These are phyloP conservation scores for Hyphodiscus sp. DNA, from an alignment of 2,329 filamentous ascomycete genomes.

Conservation along the genomic window DNA sequence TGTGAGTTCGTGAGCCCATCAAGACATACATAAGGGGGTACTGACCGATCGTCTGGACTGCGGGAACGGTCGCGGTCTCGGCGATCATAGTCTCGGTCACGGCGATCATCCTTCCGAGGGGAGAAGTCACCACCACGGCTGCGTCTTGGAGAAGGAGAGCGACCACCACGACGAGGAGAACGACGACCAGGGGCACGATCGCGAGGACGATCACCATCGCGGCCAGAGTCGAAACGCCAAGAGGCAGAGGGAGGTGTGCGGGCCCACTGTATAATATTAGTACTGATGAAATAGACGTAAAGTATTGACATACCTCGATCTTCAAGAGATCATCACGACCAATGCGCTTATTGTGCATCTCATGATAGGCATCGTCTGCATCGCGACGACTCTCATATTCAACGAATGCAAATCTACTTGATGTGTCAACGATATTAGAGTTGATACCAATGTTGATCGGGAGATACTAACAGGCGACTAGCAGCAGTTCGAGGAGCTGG, in stretches of 20 bases:
- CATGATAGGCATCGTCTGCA: slow-evolving; percentile 97
- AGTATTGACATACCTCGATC: slow-evolving; percentile 70
- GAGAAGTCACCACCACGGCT: slow-evolving; percentile 68
- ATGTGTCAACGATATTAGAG: slow-evolving; percentile 31
- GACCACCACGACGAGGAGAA: slow-evolving; percentile 58
- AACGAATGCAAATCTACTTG: slow-evolving; percentile 83
- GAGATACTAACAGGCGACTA: slow-evolving; percentile 78
- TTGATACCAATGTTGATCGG: slow-evolving; percentile 17
- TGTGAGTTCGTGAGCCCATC: background rate
- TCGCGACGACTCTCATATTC: slow-evolving; percentile 98
- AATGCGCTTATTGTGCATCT: slow-evolving; percentile 99
- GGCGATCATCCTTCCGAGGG: slow-evolving; percentile 81
- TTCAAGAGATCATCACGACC: slow-evolving; percentile 93
- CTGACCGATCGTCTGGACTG: slow-evolving; percentile 58
- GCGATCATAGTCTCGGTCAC: slow-evolving; percentile 70
- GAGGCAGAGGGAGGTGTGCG: slow-evolving; percentile 95
- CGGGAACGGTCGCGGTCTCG: slow-evolving; percentile 66
- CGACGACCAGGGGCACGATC: slow-evolving; percentile 38
- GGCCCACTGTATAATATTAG: slow-evolving; percentile 69
- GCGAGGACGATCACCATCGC: slow-evolving; percentile 56
- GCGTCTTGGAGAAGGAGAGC: slow-evolving; percentile 73
- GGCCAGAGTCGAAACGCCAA: slow-evolving; percentile 94
- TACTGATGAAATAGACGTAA: background rate
- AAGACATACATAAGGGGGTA: background rate
- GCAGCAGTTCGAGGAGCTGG: slow-evolving; percentile 89